Conservation (phyloP, 169 alveolate species). For the Babesia sp. region DNA sequence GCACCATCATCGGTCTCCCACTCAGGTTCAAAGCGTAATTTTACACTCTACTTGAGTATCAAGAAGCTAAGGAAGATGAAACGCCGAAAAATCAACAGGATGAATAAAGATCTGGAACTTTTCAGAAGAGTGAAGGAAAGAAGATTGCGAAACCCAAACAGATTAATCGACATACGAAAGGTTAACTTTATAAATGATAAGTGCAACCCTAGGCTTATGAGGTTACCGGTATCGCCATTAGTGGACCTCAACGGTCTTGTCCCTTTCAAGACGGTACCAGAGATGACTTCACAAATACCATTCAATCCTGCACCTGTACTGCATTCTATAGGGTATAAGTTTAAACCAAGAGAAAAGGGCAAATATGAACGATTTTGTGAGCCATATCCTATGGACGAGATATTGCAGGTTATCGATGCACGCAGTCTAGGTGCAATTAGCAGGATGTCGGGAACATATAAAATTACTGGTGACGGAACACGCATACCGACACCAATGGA, state of each 20-base stretch:
- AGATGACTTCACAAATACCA: conserved; percentile 55
- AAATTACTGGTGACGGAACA: conserved; percentile 56
- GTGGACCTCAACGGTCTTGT: conserved; percentile 67
- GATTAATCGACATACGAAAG: conserved; percentile 69
- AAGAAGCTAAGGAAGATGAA: conserved; percentile 31
- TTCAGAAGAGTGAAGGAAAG: conserved; percentile 45
- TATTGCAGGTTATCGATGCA: conserved; percentile 58
- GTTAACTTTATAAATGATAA: conserved; percentile 73
- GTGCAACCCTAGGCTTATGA: conserved; percentile 68
- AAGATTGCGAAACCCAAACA: conserved; percentile 55
- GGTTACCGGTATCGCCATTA: conserved; percentile 76
- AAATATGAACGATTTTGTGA: conserved; percentile 57
- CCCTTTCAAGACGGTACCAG: conserved; percentile 74
- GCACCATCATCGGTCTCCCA: background rate
- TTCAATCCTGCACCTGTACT: conserved; percentile 64
- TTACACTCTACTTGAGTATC: conserved; percentile 1
- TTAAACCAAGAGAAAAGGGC: conserved; percentile 41
- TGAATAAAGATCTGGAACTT: conserved; percentile 54
- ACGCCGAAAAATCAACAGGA: conserved; percentile 45
- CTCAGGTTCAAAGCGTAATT: background rate
- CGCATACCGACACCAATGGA: conserved; percentile 58
- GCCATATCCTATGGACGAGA: conserved; percentile 66
- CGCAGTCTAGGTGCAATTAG: conserved; percentile 57
- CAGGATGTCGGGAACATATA: conserved; percentile 44
- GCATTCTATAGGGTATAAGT: conserved; percentile 50